Evolutionary conservation across 2,329 filamentous ascomycete species (phyloP).

Genomic region (Colletotrichum echinochloae): DNA sequence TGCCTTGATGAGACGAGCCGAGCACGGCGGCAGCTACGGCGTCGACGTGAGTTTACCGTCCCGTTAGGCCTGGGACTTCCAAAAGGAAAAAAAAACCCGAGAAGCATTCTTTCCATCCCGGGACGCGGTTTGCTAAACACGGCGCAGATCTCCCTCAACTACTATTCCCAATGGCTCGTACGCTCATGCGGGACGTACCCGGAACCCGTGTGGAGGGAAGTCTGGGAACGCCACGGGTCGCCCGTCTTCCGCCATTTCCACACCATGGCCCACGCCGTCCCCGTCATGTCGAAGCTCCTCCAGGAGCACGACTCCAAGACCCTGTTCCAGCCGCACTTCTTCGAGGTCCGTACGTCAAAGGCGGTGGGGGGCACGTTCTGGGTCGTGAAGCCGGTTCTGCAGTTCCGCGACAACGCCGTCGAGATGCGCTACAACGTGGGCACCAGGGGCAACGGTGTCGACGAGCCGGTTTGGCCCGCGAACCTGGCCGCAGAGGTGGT

Average conservation of each 20-base stretch:
- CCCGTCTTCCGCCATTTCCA: constrained; percentile 64
- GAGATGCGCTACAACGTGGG: constrained; percentile 59
- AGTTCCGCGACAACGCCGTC: constrained; percentile 51
- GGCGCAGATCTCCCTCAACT: constrained; percentile 51
- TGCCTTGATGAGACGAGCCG: constrained; percentile 53
- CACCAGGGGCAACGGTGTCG: constrained; percentile 60
- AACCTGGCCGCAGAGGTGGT: constrained; percentile 53
- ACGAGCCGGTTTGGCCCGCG: constrained; percentile 58
- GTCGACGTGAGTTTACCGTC: constrained; percentile 45
- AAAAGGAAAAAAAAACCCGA: no score
- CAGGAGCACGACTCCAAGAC: constrained; percentile 48
- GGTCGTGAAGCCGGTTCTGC: constrained; percentile 55
- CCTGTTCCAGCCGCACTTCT: constrained; percentile 62
- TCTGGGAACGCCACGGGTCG: constrained; percentile 62
- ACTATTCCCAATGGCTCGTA: constrained; percentile 58
- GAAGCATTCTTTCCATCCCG: constrained; percentile 23
- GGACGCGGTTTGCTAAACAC: not conserved
- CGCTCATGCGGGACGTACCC: constrained; percentile 54
- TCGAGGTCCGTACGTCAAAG: constrained; percentile 49
- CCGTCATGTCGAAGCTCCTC: constrained; percentile 53
- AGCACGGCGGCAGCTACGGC: constrained; percentile 45
- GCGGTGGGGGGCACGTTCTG: constrained; percentile 46
- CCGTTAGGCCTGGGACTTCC: constrained; percentile 22
- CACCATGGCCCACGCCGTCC: constrained; percentile 55
- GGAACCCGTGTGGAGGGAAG: constrained; percentile 41